Evolutionary conservation across 805 yeast species (phyloP), one percentile per base, ranked within the genome.

Genomic region (Blastobotrys muscicola): DNA sequence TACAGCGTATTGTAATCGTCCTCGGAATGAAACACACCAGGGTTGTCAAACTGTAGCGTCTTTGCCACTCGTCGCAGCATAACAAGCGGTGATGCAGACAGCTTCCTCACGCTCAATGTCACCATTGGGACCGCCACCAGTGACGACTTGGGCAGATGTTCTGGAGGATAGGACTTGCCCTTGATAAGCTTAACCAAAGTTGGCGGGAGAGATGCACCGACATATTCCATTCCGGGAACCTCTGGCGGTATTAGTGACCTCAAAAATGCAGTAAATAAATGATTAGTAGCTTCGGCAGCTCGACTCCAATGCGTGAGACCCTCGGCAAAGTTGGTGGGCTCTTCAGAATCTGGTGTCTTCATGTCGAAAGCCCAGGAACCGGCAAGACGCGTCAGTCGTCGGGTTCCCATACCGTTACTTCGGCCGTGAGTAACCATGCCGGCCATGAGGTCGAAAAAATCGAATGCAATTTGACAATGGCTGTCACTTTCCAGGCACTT

Each of bases 381-480:
- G 33, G 90, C 81, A 77, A 87, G 73, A 51, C 83, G 80, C 9
- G 92, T 71, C 12, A 87, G 72, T 56, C 85, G 85, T 39, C 87
- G 71, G 0, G 92, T 94, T 55, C 84, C 77, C 69, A 87, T 65
- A 55, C 82, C 78, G 55, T 86, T 85, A 35, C 78, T 75, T 53
- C 78, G 82, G 2, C 94, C 78, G 61, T 85, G 83, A 8, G 94
- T 77, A 0, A 94, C 79, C 35, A 87, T 64, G 8, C 86, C 72
- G 8, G 85, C 83, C 36, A 89, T 64, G 31, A 87, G 69, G 56
- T 87, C 95, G 53, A 86, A 74, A 55, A 86, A 89, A 58, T 85
- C 94, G 59, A 84, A 85, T 3, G 85, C 90, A 3, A 89, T 85
- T 1, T 92, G 80, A 0, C 95, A 94, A 63, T 86, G 95, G 4